phyloP scores from a whole-genome alignment of 805 yeast species.

The Schwanniomyces polymorphus region DNA sequence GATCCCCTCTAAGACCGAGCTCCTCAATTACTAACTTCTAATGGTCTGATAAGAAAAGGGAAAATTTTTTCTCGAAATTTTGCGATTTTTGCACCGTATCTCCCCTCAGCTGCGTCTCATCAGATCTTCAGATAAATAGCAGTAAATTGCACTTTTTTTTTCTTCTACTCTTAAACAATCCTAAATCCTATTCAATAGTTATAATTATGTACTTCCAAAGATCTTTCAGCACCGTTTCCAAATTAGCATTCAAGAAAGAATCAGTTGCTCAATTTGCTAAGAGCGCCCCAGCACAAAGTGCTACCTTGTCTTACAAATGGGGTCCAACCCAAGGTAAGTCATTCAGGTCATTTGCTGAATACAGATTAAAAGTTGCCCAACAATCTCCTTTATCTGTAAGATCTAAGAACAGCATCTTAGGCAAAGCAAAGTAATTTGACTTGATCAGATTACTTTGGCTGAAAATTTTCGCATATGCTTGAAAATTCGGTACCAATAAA shows the following conservation, averaged over 20 bases:
- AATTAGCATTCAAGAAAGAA: slow-evolving; percentile 27
- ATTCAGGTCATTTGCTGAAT: slow-evolving; percentile 44
- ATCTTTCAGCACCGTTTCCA: slow-evolving; percentile 20
- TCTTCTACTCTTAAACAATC: background rate
- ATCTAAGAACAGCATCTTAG: slow-evolving; percentile 7
- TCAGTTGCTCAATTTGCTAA: slow-evolving; percentile 9
- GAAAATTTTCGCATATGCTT: no score
- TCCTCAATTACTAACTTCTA: background rate
- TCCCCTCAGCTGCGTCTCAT: background rate
- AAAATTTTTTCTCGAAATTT: background rate
- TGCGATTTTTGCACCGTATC: background rate
- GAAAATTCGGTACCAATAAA: no score
- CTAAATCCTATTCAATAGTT: background rate
- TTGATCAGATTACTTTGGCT: no score
- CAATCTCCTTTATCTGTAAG: slow-evolving; percentile 40
- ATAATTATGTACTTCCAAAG: slow-evolving; percentile 11
- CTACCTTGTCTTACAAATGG: slow-evolving; percentile 22
- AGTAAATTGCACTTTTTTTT: background rate
- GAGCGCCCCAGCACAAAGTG: background rate
- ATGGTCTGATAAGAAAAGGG: background rate
- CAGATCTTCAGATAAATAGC: background rate
- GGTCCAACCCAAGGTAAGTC: slow-evolving; percentile 38
- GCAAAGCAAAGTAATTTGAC: background rate
- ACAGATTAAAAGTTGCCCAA: slow-evolving; percentile 41
- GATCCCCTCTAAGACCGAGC: background rate